A percentile compares a stretch with the other conserved stretches of the same genome.
Conservation (phyloP, 306 rosid genomes). For the Cicer yamashitae region DNA sequence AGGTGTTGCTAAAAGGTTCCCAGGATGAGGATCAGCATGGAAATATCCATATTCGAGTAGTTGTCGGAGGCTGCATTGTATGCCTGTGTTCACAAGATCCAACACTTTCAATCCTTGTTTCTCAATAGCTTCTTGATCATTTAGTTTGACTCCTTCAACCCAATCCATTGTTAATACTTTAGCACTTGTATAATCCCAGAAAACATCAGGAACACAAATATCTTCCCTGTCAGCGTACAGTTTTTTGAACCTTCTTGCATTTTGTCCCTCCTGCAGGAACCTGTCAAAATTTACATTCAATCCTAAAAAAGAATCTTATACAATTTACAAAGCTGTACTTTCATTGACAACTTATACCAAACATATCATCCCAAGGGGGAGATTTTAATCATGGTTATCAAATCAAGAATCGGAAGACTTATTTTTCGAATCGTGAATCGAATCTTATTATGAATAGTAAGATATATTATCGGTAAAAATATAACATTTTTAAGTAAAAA, state of each 20-base stretch:
- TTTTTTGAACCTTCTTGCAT: slow-evolving; percentile 86
- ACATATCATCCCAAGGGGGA: background rate
- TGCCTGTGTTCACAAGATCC: slow-evolving; percentile 84
- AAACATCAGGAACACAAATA: slow-evolving; percentile 84
- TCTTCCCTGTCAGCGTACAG: slow-evolving; percentile 89
- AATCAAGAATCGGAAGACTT: too few relatives aligned
- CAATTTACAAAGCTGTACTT: slow-evolving; percentile 13
- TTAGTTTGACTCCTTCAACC: slow-evolving; percentile 89
- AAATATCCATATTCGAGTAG: slow-evolving; percentile 93
- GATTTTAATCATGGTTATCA: background rate
- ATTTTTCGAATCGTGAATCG: too few relatives aligned
- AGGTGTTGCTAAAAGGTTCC: slow-evolving; percentile 90
- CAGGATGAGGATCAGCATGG: slow-evolving; percentile 98
- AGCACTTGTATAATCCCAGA: slow-evolving; percentile 86
- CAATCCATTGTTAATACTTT: slow-evolving; percentile 94
- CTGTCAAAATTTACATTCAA: slow-evolving; percentile 80
- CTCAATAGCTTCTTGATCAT: slow-evolving; percentile 87
- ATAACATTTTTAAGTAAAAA: too few relatives aligned
- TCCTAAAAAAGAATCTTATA: slow-evolving; percentile 54
- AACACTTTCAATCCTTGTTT: slow-evolving; percentile 82
- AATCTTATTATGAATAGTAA: too few relatives aligned
- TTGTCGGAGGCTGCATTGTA: slow-evolving; percentile 94
- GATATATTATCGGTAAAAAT: too few relatives aligned
- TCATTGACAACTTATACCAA: slow-evolving; percentile 1
- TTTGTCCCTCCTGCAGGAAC: slow-evolving; percentile 93